Evolutionary conservation across 306 rosid genomes (phyloP), one percentile per base, ranked within the genome.

Genomic region (Acacia melanoxylon): DNA sequence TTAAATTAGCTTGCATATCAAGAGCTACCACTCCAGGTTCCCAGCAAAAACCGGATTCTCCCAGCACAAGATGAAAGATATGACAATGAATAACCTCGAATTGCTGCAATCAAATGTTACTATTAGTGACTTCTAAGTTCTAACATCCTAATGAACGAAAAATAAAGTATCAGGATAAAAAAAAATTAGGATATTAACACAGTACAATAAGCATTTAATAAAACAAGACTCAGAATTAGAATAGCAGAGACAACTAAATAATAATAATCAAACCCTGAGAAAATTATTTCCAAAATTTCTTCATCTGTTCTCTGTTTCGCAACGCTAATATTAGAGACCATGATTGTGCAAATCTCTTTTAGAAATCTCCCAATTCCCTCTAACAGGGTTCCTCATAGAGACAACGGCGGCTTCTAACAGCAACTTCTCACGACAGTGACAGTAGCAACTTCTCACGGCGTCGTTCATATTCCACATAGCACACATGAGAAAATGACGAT

Each of bases 1-100:
- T 95, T 85, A 93, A 80, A 89, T 88, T 76, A 68, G 94, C 81
- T 86, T 95, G 97, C 86, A 95, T 82, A 81, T 93, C 99, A 70
- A 93, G 98, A 82, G 99, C 99, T 88, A 95, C 94, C 97, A 95
- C 93, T 83, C 99, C 99, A 59, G 96, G 96, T 92, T 61, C 94
- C 94, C 74, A 95, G 87, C 89, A 95, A 86, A 91, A 92, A 95
- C 70, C 97, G 92, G 76, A 95, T 92, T 90, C 99, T 89, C 83
- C 96, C 93, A 59, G 96, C 97, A 83, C 97, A 88, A 10, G 99
- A 91, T 83, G 97, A 93, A 86, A 95, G 98, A 87, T 92, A 93
- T 7, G 99, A 95, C 71, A 95, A 83, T 61, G 98, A 91, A 83
- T 95, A 95, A 78, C 98, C 99, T 79, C 98, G 92, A 86, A 93